A percentile compares a stretch with the other conserved stretches of the same genome.
Evolutionary conservation across 495 filamentous ascomycete genomes (phyloP).

Genomic region (Thermothielavioides terrestris): DNA sequence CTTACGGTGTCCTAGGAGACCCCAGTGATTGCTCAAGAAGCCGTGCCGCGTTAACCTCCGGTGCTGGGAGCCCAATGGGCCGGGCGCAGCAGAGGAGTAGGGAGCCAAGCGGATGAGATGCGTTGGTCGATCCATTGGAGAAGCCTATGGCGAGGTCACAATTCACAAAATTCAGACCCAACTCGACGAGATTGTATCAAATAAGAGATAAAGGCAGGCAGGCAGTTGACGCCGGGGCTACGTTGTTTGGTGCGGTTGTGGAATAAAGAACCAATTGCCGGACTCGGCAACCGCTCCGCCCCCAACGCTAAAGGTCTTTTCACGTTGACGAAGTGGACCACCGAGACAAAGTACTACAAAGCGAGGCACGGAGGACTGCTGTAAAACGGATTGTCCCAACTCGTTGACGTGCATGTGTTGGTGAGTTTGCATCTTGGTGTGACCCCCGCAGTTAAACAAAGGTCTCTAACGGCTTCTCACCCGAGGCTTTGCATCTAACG

Average conservation of each 20-base stretch:
- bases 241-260: no score
- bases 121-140: not conserved
- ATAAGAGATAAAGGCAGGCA: not conserved
- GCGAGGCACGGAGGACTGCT: no score
- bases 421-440: no score
- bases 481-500: no score
- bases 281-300: not conserved
- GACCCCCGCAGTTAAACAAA: no score
- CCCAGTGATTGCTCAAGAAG: constrained; percentile 5
- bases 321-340: no score
- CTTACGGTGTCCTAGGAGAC: not conserved
- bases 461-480: no score
- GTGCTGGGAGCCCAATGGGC: not conserved
- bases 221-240: no score
- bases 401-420: no score
- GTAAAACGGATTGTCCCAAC: no score
- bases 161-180: not conserved
- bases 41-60: not conserved
- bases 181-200: not conserved
- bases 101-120: not conserved
- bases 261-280: not conserved
- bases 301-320: not conserved
- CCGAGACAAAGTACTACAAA: no score
- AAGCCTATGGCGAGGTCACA: not conserved
- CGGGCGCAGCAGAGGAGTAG: not conserved